These are phyloP conservation scores for Colletotrichum truncatum DNA, from an alignment of 2,329 filamentous ascomycete genomes.

Conservation along the genomic window DNA sequence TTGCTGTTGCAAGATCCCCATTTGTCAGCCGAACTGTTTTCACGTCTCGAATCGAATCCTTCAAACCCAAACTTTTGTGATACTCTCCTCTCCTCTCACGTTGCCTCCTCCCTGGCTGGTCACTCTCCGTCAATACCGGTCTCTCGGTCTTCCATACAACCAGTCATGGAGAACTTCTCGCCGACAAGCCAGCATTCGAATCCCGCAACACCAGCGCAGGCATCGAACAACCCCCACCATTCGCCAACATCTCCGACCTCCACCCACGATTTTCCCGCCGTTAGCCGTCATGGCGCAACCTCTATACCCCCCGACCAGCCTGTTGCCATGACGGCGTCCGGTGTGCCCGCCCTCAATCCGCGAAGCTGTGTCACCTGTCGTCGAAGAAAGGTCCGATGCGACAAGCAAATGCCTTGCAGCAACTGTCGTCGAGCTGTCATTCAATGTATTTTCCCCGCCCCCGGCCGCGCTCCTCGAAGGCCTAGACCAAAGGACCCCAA, in stretches of 20 bases:
- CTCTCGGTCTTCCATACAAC: background rate
- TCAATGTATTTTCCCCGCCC: constrained; percentile 78
- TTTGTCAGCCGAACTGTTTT: constrained; percentile 25
- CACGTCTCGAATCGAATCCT: constrained; percentile 4
- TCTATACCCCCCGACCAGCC: constrained; percentile 30
- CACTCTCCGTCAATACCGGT: background rate
- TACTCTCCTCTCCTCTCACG: background rate
- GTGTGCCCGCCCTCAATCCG: constrained; percentile 51
- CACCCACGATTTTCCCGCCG: constrained; percentile 18
- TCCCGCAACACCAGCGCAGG: constrained; percentile 13
- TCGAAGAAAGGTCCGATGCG: constrained; percentile 77
- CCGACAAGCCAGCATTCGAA: constrained; percentile 23
- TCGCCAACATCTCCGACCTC: constrained; percentile 21
- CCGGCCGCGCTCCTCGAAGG: constrained; percentile 76
- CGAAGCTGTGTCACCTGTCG: constrained; percentile 61
- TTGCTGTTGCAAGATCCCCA: constrained; percentile 3
- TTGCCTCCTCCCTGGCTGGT: background rate
- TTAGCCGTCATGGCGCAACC: constrained; percentile 25
- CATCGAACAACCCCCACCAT: constrained; percentile 21
- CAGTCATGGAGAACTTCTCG: constrained; percentile 14
- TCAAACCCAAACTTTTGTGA: constrained; percentile 6
- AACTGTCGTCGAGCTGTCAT: constrained; percentile 78
- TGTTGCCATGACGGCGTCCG: constrained; percentile 28
- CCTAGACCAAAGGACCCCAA: constrained; percentile 72
- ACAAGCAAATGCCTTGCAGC: constrained; percentile 80